Conservation (phyloP, 768 basidiomycete species). For the Tremella yokohamensis region DNA sequence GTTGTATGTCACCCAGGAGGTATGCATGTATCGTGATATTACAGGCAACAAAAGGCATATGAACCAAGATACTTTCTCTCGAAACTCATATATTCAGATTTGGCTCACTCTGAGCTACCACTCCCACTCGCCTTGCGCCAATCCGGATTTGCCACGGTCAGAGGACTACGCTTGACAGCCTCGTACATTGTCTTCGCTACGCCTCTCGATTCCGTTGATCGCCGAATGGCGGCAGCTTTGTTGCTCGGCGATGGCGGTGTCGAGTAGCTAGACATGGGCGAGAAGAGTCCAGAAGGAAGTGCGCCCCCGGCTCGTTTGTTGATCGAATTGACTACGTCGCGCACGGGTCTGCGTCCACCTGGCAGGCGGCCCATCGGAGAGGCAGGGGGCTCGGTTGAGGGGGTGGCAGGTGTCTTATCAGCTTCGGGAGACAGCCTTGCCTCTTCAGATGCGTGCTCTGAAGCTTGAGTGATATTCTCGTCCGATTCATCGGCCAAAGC, state of each 20-base stretch:
- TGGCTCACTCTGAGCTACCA: too few species aligned
- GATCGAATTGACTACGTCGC: conserved; percentile 41
- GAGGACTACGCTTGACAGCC: conserved; percentile 19
- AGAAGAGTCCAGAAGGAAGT: conserved; percentile 14
- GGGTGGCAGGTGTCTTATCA: background rate
- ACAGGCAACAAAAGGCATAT: too few species aligned
- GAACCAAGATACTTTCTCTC: too few species aligned
- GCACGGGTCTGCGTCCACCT: conserved; percentile 30
- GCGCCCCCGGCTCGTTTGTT: conserved; percentile 30
- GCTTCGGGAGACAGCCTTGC: background rate
- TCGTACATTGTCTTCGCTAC: conserved; percentile 23
- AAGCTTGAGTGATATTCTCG: too few species aligned
- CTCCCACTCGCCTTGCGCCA: background rate
- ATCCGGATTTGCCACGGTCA: conserved; percentile 35
- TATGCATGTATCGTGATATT: background rate
- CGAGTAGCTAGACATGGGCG: conserved; percentile 29
- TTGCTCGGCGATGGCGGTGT: background rate
- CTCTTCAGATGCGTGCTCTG: too few species aligned
- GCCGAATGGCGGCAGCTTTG: background rate
- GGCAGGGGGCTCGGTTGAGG: background rate
- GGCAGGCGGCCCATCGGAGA: background rate
- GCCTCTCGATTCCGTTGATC: background rate
- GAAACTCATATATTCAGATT: too few species aligned
- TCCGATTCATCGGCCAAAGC: background rate
- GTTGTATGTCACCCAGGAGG: background rate